phyloP scores from a whole-genome alignment of 78 protist genomes.

The Guillardia theta region DNA sequence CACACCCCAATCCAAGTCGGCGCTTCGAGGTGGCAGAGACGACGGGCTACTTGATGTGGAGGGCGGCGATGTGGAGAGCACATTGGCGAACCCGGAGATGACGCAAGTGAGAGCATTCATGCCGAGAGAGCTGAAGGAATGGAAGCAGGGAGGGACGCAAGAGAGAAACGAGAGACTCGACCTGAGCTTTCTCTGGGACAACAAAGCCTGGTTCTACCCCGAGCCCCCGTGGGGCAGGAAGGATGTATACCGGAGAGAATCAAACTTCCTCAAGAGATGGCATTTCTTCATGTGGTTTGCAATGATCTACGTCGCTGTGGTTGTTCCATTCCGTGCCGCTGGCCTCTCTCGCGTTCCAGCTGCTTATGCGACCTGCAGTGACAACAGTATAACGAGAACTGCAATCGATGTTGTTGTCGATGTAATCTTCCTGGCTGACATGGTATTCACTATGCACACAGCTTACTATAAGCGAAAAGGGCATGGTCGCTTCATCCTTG shows the following conservation, averaged over 20 bases:
- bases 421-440: background rate
- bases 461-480: background rate
- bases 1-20: too few relatives aligned
- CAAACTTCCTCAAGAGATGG: background rate
- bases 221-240: constrained; percentile 41
- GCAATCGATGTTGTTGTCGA: background rate
- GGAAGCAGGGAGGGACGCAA: too few relatives aligned
- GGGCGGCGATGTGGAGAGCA: background rate
- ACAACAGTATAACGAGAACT: background rate
- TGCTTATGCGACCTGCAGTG: background rate
- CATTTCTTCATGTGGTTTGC: background rate
- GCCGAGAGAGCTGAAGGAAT: too few relatives aligned
- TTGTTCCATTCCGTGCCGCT: background rate
- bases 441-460: background rate
- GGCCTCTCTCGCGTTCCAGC: background rate
- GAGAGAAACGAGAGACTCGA: too few relatives aligned
- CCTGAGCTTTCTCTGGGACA: too few relatives aligned
- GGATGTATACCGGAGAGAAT: background rate
- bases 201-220: background rate
- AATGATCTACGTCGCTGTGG: background rate
- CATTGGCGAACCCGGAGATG: constrained; percentile 18
- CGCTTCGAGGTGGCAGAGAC: too few relatives aligned
- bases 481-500: background rate
- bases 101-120: background rate
- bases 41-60: background rate